Conservation (phyloP, 225 moss, liverwort and hornwort genomes). For the Straminergon stramineum region DNA sequence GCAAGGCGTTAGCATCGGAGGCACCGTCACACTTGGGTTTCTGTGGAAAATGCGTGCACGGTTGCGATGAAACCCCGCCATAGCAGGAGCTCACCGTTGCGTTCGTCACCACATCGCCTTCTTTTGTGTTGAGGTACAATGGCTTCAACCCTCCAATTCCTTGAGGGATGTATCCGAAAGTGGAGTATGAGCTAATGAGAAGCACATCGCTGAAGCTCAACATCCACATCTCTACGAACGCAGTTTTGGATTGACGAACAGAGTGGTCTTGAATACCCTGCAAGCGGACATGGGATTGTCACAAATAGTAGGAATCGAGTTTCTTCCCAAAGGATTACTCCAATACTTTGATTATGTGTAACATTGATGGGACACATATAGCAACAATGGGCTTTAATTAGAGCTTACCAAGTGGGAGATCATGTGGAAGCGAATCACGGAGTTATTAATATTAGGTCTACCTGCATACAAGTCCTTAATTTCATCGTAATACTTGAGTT, state of each 20-base stretch:
- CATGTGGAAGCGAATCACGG: conserved; percentile 54
- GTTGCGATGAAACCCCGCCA: conserved; percentile 30
- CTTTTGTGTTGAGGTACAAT: neutral
- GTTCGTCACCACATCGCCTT: neutral
- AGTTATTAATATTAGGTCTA: conserved; percentile 29
- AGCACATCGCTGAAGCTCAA: conserved; percentile 57
- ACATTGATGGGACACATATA: neutral
- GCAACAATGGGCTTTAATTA: neutral
- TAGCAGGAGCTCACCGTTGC: conserved; percentile 8
- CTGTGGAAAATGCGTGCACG: conserved; percentile 57
- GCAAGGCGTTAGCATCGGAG: conserved; percentile 4
- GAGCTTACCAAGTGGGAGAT: conserved; percentile 42
- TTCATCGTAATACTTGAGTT: conserved; percentile 46
- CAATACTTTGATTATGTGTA: neutral
- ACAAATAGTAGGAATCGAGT: neutral
- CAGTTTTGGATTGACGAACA: conserved; percentile 20
- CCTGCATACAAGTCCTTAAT: conserved; percentile 38
- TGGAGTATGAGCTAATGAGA: conserved; percentile 48
- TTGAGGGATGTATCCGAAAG: conserved; percentile 63
- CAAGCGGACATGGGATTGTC: neutral
- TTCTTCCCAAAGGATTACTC: neutral
- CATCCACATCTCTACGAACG: conserved; percentile 75
- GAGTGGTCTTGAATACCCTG: conserved; percentile 29
- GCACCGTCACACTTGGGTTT: conserved; percentile 12
- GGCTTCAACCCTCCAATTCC: conserved; percentile 28